These are phyloP conservation scores for Wickerhamomyces hampshirensis DNA, from an alignment of 805 yeast species.

Conservation along the genomic window DNA sequence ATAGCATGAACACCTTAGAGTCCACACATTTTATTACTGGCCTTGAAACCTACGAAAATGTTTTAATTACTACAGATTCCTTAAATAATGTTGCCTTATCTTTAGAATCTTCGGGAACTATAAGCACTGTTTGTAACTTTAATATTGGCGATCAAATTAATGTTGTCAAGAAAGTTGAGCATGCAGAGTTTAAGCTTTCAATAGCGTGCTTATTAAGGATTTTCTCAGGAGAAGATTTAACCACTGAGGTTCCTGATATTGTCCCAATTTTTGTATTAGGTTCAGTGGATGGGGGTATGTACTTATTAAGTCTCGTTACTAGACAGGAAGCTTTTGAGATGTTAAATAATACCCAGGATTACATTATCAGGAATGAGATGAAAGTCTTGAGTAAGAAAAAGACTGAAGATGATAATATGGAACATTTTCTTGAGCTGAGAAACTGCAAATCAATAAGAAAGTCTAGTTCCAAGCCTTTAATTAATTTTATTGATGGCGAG, in stretches of 20 bases:
- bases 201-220: background rate
- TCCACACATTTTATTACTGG: constrained; percentile 12
- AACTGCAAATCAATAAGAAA: constrained; percentile 3
- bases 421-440: constrained; percentile 3
- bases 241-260: constrained; percentile 3
- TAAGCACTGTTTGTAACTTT: constrained; percentile 12
- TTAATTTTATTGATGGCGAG: constrained; percentile 18
- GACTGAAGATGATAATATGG: constrained; percentile 1
- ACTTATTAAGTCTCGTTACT: constrained; percentile 16
- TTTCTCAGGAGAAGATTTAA: background rate
- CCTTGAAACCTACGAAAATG: constrained; percentile 10
- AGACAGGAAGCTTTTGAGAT: background rate
- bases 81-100: constrained; percentile 11
- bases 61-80: constrained; percentile 15
- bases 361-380: constrained; percentile 3
- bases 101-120: background rate
- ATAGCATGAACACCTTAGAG: constrained; percentile 2
- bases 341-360: constrained; percentile 4
- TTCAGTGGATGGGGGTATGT: constrained; percentile 23
- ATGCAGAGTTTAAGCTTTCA: background rate
- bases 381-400: constrained; percentile 4
- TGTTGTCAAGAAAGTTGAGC: constrained; percentile 14
- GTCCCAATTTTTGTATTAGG: constrained; percentile 22
- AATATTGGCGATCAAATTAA: constrained; percentile 22
- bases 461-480: constrained; percentile 1